Base-by-base conservation (phyloP, 2,329 filamentous ascomycete genomes). In the Phialophora chinensis region DNA sequence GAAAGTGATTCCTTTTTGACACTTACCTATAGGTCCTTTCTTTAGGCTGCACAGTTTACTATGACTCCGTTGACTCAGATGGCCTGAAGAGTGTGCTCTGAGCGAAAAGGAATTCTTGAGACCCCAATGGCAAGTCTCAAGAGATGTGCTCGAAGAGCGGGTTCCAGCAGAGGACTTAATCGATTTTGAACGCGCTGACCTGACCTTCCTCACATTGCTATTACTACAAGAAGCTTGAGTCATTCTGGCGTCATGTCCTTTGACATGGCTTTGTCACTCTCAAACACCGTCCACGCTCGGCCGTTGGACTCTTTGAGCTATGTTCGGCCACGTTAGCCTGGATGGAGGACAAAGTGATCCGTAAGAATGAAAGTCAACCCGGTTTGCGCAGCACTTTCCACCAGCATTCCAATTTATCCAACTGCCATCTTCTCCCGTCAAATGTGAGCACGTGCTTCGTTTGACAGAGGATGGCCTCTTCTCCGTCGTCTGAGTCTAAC, bases 171-270 rank as follows among this genome's bases (percentile, higher is more conserved):
- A 44, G 38, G 38, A 7, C 38, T 7, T 44, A 6, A n/a, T 44
- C 38, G 6, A n/a, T n/a, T 2, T 44, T n/a, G 17, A 20, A 8
- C 17, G 17, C 38, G 2, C 8, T 20, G 38, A 3, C 17, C 38
- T 44, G 8, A 81, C 80, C 60, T 17, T 42, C 17, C 2, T 17
- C 5, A 44, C 17, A n/a, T 44, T 42, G 5, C 14, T 8, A 8
- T 44, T 17, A 6, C 33, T 10, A 10, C 7, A 17, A 7, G 38
- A n/a, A n/a, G 4, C 17, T 17, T 20, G 38, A 8, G 38, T 8
- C 17, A 20, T n/a, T 44, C 6, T n/a, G 20, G 20, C 49, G 10
- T 12, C 27, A 49, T 35, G 57, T 7, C 29, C 35, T 25, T 17
- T 12, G 25, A 17, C 14, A 29, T 29, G 10, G 23, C 25, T 42